phyloP scores from a whole-genome alignment of 2,329 filamentous ascomycete species.

The Helicocarpus griseus region DNA sequence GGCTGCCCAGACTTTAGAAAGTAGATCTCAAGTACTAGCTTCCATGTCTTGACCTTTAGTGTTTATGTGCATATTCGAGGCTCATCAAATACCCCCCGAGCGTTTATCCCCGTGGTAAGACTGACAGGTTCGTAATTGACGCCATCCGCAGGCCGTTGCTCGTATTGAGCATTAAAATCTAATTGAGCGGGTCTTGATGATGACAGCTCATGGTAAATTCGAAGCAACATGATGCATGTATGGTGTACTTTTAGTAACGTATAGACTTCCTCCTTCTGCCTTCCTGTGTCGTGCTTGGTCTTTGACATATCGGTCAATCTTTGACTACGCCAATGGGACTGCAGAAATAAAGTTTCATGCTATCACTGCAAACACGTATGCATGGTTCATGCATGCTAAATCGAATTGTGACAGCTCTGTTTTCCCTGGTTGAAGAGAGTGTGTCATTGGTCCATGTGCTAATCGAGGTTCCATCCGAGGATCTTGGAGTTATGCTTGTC shows the following conservation, averaged over 20 bases:
- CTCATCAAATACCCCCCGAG: not conserved
- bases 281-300: too few species aligned
- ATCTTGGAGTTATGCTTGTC: not conserved
- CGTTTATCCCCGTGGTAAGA: not conserved
- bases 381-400: not conserved
- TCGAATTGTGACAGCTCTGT: not conserved
- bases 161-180: not conserved
- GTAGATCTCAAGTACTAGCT: not conserved
- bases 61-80: not conserved
- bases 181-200: not conserved
- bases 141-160: not conserved
- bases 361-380: not conserved
- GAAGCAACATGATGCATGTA: not conserved
- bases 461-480: not conserved
- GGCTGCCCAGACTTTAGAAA: not conserved
- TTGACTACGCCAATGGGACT: not conserved
- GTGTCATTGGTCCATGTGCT: not conserved
- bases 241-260: not conserved
- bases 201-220: not conserved
- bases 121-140: not conserved
- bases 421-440: not conserved
- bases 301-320: not conserved
- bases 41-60: not conserved
- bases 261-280: not conserved
- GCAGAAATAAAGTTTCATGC: not conserved